Conservation (phyloP, 2,329 filamentous ascomycete genomes). For the Aspergillus sp. region DNA sequence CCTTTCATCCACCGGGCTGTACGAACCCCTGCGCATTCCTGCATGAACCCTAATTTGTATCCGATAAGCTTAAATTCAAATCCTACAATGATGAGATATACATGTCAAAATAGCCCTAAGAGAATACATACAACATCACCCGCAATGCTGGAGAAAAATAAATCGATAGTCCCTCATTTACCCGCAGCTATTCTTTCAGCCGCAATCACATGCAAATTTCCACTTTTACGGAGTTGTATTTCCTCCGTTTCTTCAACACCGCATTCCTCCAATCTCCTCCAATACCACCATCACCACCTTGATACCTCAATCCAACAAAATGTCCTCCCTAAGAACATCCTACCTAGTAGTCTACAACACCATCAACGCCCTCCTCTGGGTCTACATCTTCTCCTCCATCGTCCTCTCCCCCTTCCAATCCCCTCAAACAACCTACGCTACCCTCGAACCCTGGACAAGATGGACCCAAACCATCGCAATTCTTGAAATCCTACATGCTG, state of each 20-base stretch:
- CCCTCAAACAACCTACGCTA: slow-evolving; percentile 20
- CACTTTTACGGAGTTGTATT: not conserved
- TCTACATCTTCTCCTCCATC: slow-evolving; percentile 25
- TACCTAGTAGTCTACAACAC: slow-evolving; percentile 33
- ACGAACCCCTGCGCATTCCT: not conserved
- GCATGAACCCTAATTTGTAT: not conserved
- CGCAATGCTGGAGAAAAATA: not conserved
- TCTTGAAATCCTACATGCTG: slow-evolving; percentile 30
- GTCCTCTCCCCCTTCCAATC: slow-evolving; percentile 9
- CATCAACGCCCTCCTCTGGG: slow-evolving; percentile 26
- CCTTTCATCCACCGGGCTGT: not conserved
- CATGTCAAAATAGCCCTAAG: not conserved
- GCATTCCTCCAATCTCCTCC: not conserved
- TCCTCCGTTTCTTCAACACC: not conserved
- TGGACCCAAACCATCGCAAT: slow-evolving; percentile 29
- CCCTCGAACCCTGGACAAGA: slow-evolving; percentile 28
- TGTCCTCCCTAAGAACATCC: slow-evolving; percentile 3
- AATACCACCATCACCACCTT: not conserved
- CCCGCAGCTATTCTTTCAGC: not conserved
- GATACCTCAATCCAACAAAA: not conserved
- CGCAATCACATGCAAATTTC: not conserved
- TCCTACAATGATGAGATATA: not conserved
- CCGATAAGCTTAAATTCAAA: not conserved
- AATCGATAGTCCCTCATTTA: no score
- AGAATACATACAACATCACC: not conserved